Conservation (phyloP, 2,329 filamentous ascomycete species). For the Zarea fungicola region DNA sequence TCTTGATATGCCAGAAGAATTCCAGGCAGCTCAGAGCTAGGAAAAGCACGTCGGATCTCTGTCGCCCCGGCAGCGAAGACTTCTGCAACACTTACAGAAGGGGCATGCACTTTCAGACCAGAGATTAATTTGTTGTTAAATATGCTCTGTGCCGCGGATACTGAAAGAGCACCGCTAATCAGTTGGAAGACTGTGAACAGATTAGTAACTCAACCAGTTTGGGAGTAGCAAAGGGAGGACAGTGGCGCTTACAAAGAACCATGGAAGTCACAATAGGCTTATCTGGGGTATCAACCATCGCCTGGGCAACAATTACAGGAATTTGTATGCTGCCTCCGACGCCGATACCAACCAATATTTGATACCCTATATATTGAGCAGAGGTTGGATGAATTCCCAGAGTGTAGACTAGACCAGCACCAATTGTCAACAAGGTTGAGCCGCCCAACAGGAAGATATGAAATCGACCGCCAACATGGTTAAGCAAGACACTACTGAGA, state of each 20-base stretch:
- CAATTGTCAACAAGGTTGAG: not conserved
- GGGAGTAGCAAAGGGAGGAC: not conserved
- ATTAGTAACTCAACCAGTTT: not conserved
- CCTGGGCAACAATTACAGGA: constrained; percentile 6
- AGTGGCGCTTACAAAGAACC: not conserved
- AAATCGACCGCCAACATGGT: not conserved
- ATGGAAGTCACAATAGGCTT: not conserved
- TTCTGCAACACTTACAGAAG: not conserved
- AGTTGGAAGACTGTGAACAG: constrained; percentile 6
- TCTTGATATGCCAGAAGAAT: not conserved
- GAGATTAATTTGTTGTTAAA: constrained; percentile 1
- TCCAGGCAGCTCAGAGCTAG: not conserved
- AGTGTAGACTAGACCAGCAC: constrained; percentile 1
- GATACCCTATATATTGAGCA: not conserved
- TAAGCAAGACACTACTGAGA: not conserved
- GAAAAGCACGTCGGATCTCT: too few relatives aligned
- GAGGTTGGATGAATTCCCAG: not conserved
- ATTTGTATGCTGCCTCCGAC: constrained; percentile 4
- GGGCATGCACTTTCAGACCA: not conserved
- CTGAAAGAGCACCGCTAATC: not conserved
- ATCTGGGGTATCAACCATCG: not conserved
- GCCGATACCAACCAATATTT: not conserved
- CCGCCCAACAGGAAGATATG: too few relatives aligned
- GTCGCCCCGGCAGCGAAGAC: constrained; percentile 1
- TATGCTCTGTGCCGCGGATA: constrained; percentile 1